Evolutionary conservation across 495 filamentous ascomycete genomes (phyloP), one percentile per base, ranked within the genome.

Genomic region (Penicillium robsamsonii): DNA sequence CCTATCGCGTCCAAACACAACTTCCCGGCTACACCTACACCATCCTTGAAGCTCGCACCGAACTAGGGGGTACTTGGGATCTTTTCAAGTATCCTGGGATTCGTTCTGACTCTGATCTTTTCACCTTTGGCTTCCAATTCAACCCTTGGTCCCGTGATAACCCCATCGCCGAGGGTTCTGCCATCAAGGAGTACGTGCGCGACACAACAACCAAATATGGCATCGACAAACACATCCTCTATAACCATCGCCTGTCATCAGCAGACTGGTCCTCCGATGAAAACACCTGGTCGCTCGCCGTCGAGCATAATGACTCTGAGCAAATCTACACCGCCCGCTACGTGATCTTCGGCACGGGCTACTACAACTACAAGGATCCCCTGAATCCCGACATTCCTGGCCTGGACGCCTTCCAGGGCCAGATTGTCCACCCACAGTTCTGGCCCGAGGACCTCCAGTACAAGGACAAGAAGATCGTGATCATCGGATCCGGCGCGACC

Each of bases 41-140:
- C 35, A 78, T 91, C 52, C 76, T 90, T 29, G 87, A 90, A 66
- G 72, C 77, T 2, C 81, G 87, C 35, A 62, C 72, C 46, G 71
- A 70, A 4, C 71, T 89, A 5, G 87, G 87, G 12, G 87, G 87
- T 1, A 91, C 87, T 1, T 90, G 87, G 87, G 81, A 84, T 63
- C 79, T 89, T 38, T 90, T 87, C 72, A 80, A 78, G 30, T 91
- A 89, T 50, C 87, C 87, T 9, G 86, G 87, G 0, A 79, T 86
- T 45, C 83, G 86, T 50, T 85, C 84, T 41, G 86, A 89, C 70
- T 85, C 82, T 5, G 80, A 87, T 67, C 75, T 90, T 31, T 81
- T 80, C 59, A 81, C 85, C 8, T 90, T 87, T 52, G 85, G 85
- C 40, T 87, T 90, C 55, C 68, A 79, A 13, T 91, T 86, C 83